Percentiles rank a stretch among this genome's conserved stretches.
Evolutionary conservation across 1,139 yeast genomes (phyloP).

Genomic region (Yamadazyma aaseri): DNA sequence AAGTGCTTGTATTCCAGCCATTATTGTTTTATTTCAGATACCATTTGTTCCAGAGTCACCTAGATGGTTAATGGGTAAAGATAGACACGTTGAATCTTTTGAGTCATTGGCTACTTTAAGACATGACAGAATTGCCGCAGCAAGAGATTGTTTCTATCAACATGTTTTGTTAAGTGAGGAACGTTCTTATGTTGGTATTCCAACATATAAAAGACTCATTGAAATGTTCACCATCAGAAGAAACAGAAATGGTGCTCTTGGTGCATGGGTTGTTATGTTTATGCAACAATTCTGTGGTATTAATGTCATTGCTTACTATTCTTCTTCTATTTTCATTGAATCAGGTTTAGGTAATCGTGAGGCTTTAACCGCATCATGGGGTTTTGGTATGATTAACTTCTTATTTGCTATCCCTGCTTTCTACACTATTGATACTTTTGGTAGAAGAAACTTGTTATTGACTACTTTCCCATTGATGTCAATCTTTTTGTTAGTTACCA

Average conservation of each 20-base stretch:
- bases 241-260: slow-evolving; percentile 79
- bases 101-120: slow-evolving; percentile 52
- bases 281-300: slow-evolving; percentile 95
- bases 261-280: slow-evolving; percentile 80
- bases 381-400: slow-evolving; percentile 81
- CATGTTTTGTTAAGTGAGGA: slow-evolving; percentile 65
- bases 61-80: slow-evolving; percentile 75
- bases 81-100: slow-evolving; percentile 56
- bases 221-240: slow-evolving; percentile 70
- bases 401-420: slow-evolving; percentile 83
- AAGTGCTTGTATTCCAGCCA: slow-evolving; percentile 72
- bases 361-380: slow-evolving; percentile 79
- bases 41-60: slow-evolving; percentile 78
- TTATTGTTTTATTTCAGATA: slow-evolving; percentile 64
- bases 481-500: slow-evolving; percentile 64
- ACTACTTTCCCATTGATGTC: slow-evolving; percentile 77
- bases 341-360: slow-evolving; percentile 62
- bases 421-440: slow-evolving; percentile 76
- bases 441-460: slow-evolving; percentile 70
- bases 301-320: slow-evolving; percentile 82
- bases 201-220: slow-evolving; percentile 50
- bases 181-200: slow-evolving; percentile 50
- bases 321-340: slow-evolving; percentile 68
- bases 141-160: slow-evolving; percentile 75
- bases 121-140: slow-evolving; percentile 57